Evolutionary conservation across 2,329 filamentous ascomycete species (phyloP).

Genomic region (Aspergillus felis): DNA sequence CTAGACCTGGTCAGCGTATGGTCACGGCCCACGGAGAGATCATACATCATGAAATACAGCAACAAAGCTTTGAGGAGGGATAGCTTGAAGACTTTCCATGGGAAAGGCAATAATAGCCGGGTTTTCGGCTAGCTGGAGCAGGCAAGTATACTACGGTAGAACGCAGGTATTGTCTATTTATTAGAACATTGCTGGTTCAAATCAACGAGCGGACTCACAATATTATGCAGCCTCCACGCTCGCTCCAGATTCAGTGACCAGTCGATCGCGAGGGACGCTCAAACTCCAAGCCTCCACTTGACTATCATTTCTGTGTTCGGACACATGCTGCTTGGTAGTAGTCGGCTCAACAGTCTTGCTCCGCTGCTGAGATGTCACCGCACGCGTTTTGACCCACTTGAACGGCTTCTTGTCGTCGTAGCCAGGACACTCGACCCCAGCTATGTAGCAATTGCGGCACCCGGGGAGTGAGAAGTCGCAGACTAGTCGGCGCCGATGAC

Average conservation of each 20-base stretch:
- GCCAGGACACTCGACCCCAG: constrained; percentile 5
- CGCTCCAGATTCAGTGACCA: not conserved
- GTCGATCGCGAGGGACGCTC: not conserved
- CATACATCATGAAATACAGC: constrained; percentile 7
- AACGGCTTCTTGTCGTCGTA: constrained; percentile 8
- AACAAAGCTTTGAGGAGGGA: not conserved
- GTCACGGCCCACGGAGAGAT: not conserved
- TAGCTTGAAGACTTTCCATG: not conserved
- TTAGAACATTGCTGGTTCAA: not conserved
- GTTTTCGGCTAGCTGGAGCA: constrained; percentile 4
- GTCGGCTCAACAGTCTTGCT: not conserved
- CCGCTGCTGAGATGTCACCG: not conserved
- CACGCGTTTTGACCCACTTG: constrained; percentile 3
- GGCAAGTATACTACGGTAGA: not conserved
- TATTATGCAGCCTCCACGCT: constrained; percentile 2
- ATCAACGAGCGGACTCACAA: not conserved
- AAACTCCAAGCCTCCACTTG: not conserved
- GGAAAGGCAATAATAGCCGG: constrained; percentile 1
- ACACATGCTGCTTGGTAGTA: not conserved
- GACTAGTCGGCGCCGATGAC: constrained; percentile 6
- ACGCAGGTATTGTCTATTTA: constrained; percentile 2
- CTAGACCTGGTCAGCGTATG: not conserved
- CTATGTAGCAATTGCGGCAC: constrained; percentile 4
- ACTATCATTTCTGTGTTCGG: not conserved
- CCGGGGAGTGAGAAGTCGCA: constrained; percentile 4